Percentiles rank a stretch among this genome's conserved stretches.
Evolutionary conservation across 1,284 basidiomycete species (phyloP).

Genomic region (Cryptococcus amylolentus): DNA sequence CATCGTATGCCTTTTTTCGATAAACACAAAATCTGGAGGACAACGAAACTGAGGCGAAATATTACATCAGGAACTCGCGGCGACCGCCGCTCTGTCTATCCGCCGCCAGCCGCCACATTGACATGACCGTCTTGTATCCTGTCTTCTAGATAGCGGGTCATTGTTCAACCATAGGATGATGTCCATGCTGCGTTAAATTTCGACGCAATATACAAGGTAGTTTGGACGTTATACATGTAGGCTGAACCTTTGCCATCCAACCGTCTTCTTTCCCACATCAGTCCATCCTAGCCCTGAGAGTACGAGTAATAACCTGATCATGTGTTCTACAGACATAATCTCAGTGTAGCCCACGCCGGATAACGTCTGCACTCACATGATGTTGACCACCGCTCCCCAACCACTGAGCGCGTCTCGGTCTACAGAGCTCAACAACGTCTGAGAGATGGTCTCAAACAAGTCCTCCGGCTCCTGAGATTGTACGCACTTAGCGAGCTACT

Average conservation of each 20-base stretch:
- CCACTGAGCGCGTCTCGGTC: conserved; percentile 96
- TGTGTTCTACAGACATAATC: conserved; percentile 62
- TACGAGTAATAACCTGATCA: conserved; percentile 78
- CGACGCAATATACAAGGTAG: conserved; percentile 11
- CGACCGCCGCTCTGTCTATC: not conserved
- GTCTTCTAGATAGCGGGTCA: too few species aligned
- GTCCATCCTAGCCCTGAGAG: conserved; percentile 87
- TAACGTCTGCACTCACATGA: conserved; percentile 71
- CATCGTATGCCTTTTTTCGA: conserved; percentile 7
- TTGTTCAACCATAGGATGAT: too few species aligned
- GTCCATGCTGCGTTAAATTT: not conserved
- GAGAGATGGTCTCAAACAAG: conserved; percentile 96
- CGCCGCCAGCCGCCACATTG: too few species aligned
- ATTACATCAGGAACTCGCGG: not conserved
- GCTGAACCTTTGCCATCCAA: not conserved
- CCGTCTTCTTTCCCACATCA: conserved; percentile 46
- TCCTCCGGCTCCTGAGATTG: conserved; percentile 73
- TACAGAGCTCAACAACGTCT: conserved; percentile 90
- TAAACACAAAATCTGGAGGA: not conserved
- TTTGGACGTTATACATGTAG: conserved; percentile 14
- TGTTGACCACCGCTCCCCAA: conserved; percentile 92
- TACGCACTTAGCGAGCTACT: too few species aligned
- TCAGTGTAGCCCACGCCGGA: not conserved
- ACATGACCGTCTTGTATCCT: too few species aligned
- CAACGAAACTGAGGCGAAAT: not conserved